Conservation (phyloP, 768 basidiomycete species). For the Lactarius akahatsu region DNA sequence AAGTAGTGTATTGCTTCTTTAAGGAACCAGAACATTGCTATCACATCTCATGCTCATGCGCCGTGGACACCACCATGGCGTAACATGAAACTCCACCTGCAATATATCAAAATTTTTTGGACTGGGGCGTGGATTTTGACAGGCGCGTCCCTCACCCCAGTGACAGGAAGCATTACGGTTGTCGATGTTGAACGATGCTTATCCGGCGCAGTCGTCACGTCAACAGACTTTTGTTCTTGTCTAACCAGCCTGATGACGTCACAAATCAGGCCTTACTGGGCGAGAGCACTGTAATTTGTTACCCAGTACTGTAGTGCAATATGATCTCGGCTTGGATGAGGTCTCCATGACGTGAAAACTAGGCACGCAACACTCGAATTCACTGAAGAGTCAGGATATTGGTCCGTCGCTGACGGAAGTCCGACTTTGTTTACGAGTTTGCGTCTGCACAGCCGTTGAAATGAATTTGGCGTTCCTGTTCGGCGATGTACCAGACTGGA, state of each 20-base stretch:
- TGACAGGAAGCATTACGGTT: not conserved
- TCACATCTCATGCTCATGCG: not conserved
- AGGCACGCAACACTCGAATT: not conserved
- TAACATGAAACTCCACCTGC: not conserved
- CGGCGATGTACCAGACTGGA: not conserved
- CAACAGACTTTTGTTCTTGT: not conserved
- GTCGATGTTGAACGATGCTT: not conserved
- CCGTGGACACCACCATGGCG: not conserved
- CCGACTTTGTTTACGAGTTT: not conserved
- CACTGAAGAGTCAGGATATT: not conserved
- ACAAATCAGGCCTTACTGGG: not conserved
- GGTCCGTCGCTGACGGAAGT: not conserved
- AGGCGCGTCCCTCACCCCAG: not conserved
- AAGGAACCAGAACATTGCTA: not conserved
- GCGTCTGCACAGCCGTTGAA: not conserved
- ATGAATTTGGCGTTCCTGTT: slow-evolving; percentile 11
- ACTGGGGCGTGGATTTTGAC: not conserved
- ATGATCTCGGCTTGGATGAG: not conserved
- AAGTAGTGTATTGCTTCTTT: not conserved
- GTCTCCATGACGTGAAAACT: not conserved
- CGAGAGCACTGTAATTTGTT: not conserved
- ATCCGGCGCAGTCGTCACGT: not conserved
- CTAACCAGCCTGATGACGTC: not conserved
- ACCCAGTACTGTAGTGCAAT: not conserved
- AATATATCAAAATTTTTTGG: not conserved